Base-by-base conservation (phyloP, 2,329 filamentous ascomycete species). In the Fusarium haematococcum region DNA sequence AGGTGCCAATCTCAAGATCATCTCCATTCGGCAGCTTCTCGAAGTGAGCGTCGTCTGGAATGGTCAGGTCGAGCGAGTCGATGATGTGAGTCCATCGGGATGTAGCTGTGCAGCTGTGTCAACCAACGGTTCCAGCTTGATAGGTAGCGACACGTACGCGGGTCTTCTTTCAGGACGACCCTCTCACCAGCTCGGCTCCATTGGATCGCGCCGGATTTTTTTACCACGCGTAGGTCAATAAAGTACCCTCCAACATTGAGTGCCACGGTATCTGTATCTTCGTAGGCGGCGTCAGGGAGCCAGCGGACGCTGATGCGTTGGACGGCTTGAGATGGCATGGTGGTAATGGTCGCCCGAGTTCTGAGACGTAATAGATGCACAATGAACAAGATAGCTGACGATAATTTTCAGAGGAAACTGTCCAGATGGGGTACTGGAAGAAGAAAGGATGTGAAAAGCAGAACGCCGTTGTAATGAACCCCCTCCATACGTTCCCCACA, bases 231-330 rank as follows among this genome's bases (percentile, higher is more conserved):
- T n/a, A 74, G 35, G 50, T 77, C 75, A 25, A 78, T 68, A 32
- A 78, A 78, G 33, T 75, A 78, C 4, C 72, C 76, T 6, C 74
- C 67, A n/a, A 78, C 76, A 52, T 78, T 78, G 45, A 78, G 74
- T 18, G 76, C 75, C 45, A 77, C 64, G 1, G 76, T 78, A 20
- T 71, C 64, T 13, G 75, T 76, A 45, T 78, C 75, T 59, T 78
- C 76, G 23, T 68, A 77, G 2, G 74, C 71, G 16, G 63, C 52
- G 8, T 75, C 69, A 8, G 76, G 76, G 7, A 77, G 67, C 75
- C 75, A 78, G n/a, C 75, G 75, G 18, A 78, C 45, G 48, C 76
- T 77, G 43, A 78, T 71, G 16, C 76, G 75, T 45, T 78, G 58
- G 5, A 79, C 65, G n/a, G 69, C 57, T 67, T 77, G 71, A 32